Base-by-base conservation (phyloP, 139 green algal genomes). In the Auxenochlorella pyrenoidosa region DNA sequence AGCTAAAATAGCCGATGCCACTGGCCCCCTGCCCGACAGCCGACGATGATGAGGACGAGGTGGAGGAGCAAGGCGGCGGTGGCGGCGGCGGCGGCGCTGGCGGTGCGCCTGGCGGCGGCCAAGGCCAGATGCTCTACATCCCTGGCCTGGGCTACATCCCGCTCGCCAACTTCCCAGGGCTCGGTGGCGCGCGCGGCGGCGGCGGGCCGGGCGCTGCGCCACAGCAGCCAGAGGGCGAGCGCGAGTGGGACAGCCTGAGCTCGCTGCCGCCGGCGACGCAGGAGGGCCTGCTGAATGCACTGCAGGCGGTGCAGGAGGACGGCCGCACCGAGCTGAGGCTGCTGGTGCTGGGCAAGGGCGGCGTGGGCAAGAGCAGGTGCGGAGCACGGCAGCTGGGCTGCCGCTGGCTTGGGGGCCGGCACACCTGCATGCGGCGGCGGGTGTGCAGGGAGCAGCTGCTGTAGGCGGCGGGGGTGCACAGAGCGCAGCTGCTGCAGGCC, bases 331-430 rank as follows among this genome's bases (percentile, higher is more conserved):
- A 93, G 41, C 65, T 97, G 51, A 96, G 93, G 38, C 86, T 96
- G 34, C 76, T 97, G 58, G 79, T 97, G 58, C 77, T 97, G 40
- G 94, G 94, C 79, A 96, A 95, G 86, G 91, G 87, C 54, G 93
- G 91, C 47, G 91, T 94, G 87, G 95, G 95, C 70, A 97, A 97
- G 88, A 95, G 90, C 65, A 85, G 79, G 79, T 85, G 79, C 30
- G 79, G 12, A n/a, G 72, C 4, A 22, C 0, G 40, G 38, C 21
- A 15, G 70, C 36, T 32, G 18, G 47, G 47, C 54, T 22, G 54
- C 54, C 16, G 54, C 54, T 63, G 47, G 47, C 47, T 10, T 54
- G 47, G n/a, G n/a, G n/a, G n/a, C n/a, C n/a, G n/a, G n/a, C n/a
- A n/a, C n/a, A n/a, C n/a, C n/a, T 54, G 47, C 47, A 10, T 54